Conservation (phyloP, 345 rosid species). For the Melastoma malabathricum region DNA sequence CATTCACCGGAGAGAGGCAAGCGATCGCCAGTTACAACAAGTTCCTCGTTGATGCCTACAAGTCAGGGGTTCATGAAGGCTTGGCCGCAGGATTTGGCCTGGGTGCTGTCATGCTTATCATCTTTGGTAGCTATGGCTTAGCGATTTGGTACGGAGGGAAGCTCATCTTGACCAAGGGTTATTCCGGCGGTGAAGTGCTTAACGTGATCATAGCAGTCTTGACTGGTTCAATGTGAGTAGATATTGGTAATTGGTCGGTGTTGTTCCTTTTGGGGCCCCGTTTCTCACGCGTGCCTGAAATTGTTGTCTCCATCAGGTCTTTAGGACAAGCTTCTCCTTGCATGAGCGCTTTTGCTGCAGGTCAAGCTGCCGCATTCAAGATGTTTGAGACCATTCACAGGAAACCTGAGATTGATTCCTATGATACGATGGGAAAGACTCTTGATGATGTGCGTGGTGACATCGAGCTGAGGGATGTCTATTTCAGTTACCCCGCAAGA, state of each 20-base stretch:
- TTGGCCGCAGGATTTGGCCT: constrained; percentile 54
- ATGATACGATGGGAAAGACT: constrained; percentile 13
- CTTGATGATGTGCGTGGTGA: constrained; percentile 21
- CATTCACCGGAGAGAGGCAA: constrained; percentile 80
- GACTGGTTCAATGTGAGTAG: constrained; percentile 64
- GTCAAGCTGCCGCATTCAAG: constrained; percentile 25
- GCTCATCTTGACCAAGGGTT: constrained; percentile 65
- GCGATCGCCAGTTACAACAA: constrained; percentile 50
- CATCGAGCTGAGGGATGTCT: constrained; percentile 18
- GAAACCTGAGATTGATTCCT: constrained; percentile 22
- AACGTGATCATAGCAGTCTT: constrained; percentile 65
- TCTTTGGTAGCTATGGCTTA: constrained; percentile 50
- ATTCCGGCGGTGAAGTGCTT: constrained; percentile 53
- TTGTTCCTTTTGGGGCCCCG: neutral
- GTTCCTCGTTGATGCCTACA: constrained; percentile 47
- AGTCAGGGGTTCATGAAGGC: constrained; percentile 55
- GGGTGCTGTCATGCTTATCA: constrained; percentile 27
- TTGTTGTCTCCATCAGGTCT: constrained; percentile 19
- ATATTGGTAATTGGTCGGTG: neutral
- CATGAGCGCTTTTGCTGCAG: constrained; percentile 26
- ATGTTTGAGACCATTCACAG: constrained; percentile 29
- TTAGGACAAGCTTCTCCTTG: constrained; percentile 29
- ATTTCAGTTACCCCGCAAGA: constrained; percentile 29
- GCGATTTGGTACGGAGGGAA: constrained; percentile 75
- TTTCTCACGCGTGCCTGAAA: neutral